These are phyloP conservation scores for Cyclotella cryptica DNA, from an alignment of 108 stramenopile genomes.

Conservation along the genomic window DNA sequence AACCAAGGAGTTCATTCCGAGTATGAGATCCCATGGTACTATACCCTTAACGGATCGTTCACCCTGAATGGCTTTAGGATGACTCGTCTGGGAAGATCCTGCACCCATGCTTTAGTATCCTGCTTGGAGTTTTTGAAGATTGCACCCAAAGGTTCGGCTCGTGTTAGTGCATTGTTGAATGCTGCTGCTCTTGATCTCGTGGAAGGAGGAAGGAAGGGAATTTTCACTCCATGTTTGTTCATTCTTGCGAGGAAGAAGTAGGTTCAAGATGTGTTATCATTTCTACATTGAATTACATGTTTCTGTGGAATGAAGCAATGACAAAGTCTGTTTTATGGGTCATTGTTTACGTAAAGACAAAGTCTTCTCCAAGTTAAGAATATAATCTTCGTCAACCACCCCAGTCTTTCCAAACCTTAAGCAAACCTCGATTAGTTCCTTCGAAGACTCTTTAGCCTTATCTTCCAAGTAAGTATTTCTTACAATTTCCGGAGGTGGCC, in stretches of 20 bases:
- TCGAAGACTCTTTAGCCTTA: conserved; percentile 38
- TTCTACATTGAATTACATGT: neutral
- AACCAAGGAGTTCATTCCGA: conserved; percentile 67
- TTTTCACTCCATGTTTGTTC: conserved; percentile 89
- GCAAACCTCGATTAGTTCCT: conserved; percentile 69
- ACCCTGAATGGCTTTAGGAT: conserved; percentile 82
- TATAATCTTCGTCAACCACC: conserved; percentile 66
- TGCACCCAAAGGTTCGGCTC: conserved; percentile 78
- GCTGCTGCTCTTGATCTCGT: conserved; percentile 86
- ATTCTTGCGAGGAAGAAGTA: conserved; percentile 83
- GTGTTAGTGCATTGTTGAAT: conserved; percentile 81
- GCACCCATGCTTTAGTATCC: conserved; percentile 77
- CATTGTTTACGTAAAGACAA: neutral
- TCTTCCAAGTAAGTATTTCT: conserved; percentile 64
- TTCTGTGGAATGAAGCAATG: neutral
- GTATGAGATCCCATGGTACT: conserved; percentile 83
- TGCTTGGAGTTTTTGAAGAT: conserved; percentile 79
- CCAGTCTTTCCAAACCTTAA: conserved; percentile 63
- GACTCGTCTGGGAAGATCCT: conserved; percentile 79
- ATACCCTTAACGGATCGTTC: conserved; percentile 69
- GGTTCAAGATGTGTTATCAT: neutral
- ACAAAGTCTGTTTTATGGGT: conserved; percentile 4
- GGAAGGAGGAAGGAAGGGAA: conserved; percentile 76
- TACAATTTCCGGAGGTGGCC: conserved; percentile 68
- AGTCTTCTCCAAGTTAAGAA: conserved; percentile 26